A percentile compares a stretch with the other conserved stretches of the same genome.
Conservation (phyloP, 163 green algal genomes). For the Scenedesmus sp. region DNA sequence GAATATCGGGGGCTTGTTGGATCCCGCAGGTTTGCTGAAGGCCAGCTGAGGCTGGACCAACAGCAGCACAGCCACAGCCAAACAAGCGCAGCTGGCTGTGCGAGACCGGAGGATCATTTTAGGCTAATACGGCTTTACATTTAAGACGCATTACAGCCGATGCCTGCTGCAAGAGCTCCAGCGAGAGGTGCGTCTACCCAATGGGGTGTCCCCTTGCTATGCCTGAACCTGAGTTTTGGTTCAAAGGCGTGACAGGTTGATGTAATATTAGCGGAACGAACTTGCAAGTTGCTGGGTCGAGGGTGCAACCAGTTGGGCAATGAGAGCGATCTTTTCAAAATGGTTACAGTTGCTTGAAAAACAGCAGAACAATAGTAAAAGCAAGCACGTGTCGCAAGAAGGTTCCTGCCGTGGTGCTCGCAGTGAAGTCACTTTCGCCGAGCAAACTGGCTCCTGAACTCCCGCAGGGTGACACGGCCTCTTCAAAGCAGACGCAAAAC, state of each 20-base stretch:
- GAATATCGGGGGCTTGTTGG: not conserved
- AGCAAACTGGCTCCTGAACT: not conserved
- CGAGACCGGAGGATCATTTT: not conserved
- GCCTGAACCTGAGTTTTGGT: not conserved
- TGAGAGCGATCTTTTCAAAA: too few relatives aligned
- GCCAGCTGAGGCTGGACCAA: not conserved
- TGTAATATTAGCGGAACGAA: too few relatives aligned
- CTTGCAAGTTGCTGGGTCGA: too few relatives aligned
- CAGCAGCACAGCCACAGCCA: conserved; percentile 11
- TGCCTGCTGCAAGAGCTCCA: not conserved
- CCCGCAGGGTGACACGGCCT: not conserved
- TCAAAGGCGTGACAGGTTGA: too few relatives aligned
- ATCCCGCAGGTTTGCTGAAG: not conserved
- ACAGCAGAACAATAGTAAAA: too few relatives aligned
- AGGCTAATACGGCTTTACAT: not conserved
- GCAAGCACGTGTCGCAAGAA: too few relatives aligned
- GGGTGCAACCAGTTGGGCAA: too few relatives aligned
- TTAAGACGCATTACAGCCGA: not conserved
- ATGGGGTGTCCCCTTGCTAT: not conserved
- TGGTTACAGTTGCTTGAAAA: too few relatives aligned
- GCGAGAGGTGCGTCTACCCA: not conserved
- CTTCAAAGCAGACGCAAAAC: not conserved
- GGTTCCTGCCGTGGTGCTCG: not conserved
- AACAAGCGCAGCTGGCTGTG: not conserved
- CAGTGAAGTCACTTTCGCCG: not conserved